phyloP scores from a whole-genome alignment of 164 flowering plant species.

The Tinospora cordifolia region DNA sequence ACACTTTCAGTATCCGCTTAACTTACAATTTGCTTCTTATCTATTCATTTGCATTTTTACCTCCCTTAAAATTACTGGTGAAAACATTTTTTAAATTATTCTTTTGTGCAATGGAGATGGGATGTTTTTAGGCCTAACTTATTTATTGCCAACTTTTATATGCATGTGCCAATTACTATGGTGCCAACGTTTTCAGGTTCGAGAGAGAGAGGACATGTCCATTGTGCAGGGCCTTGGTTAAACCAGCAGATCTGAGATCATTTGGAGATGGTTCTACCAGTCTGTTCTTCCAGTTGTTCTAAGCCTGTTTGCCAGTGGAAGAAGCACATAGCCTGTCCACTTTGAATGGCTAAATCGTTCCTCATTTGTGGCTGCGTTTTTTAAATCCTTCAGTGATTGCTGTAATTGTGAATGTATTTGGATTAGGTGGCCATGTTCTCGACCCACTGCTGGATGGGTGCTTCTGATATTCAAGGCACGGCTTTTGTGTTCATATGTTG shows the following conservation, averaged over 20 bases:
- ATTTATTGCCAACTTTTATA: background rate
- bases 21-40: too few relatives aligned
- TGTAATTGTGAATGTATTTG: background rate
- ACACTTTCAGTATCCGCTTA: too few relatives aligned
- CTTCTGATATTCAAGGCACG: slow-evolving; percentile 2
- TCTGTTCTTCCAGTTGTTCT: slow-evolving; percentile 79
- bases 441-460: background rate
- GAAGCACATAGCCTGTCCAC: background rate
- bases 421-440: background rate
- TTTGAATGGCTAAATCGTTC: slow-evolving; percentile 6
- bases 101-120: background rate
- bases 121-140: background rate
- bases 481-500: slow-evolving; percentile 24
- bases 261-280: slow-evolving; percentile 91
- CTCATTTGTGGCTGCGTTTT: background rate
- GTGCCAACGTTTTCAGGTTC: slow-evolving; percentile 50
- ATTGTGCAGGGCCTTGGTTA: slow-evolving; percentile 86
- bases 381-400: background rate
- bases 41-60: too few relatives aligned
- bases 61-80: background rate
- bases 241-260: slow-evolving; percentile 78
- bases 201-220: slow-evolving; percentile 99
- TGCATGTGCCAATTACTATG: background rate
- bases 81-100: background rate
- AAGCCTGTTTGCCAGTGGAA: slow-evolving; percentile 7